Evolutionary conservation across 1,284 basidiomycete species (phyloP).

Genomic region (Cerrena zonata): DNA sequence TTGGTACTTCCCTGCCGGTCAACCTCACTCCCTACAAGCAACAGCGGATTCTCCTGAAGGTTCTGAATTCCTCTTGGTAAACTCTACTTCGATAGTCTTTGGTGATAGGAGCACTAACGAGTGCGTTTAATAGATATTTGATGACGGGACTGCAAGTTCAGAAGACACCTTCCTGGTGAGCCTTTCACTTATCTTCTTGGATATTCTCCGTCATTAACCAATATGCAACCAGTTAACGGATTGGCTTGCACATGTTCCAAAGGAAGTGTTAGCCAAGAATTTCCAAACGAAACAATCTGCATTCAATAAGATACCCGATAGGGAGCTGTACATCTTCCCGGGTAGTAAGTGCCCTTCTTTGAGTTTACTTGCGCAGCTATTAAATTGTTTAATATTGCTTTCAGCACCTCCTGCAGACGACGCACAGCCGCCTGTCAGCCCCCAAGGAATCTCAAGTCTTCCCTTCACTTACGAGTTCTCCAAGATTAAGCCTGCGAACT

Average conservation of each 20-base stretch:
- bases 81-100: no score
- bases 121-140: no score
- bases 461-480: conserved; percentile 51
- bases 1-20: conserved; percentile 42
- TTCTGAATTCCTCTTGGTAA: conserved; percentile 61
- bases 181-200: not conserved
- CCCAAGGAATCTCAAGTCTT: conserved; percentile 38
- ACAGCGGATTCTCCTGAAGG: conserved; percentile 49
- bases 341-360: conserved; percentile 32
- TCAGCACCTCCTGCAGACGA: conserved; percentile 17
- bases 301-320: conserved; percentile 48
- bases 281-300: conserved; percentile 50
- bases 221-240: conserved; percentile 61
- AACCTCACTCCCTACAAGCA: conserved; percentile 49
- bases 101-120: no score
- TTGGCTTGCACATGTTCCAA: conserved; percentile 57
- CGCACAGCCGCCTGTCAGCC: conserved; percentile 20
- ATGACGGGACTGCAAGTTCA: no score
- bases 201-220: no score
- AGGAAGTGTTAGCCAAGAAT: conserved; percentile 63
- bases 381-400: no score
- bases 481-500: conserved; percentile 34
- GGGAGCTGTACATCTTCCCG: conserved; percentile 54
- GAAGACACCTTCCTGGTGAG: conserved; percentile 56
- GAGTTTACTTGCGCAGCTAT: no score